These are phyloP conservation scores for Leishmania turanica DNA, from an alignment of 208 protist genomes.

Conservation along the genomic window DNA sequence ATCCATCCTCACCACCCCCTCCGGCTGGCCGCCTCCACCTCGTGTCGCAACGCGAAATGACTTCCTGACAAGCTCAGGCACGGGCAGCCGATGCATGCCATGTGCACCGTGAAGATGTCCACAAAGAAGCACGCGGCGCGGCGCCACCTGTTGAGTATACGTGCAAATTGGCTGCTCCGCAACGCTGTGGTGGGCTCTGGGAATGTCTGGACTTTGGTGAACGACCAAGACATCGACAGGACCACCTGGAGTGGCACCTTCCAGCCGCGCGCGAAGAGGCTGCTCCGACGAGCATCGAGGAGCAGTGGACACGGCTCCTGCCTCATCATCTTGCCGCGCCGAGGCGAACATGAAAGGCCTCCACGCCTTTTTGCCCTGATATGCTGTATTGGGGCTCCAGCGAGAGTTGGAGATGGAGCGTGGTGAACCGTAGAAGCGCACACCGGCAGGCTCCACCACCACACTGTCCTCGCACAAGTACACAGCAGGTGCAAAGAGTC, in stretches of 20 bases:
- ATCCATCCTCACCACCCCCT: not conserved
- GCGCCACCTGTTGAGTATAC: constrained; percentile 39
- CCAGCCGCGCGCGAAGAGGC: constrained; percentile 22
- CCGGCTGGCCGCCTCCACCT: not conserved
- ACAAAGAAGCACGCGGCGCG: constrained; percentile 44
- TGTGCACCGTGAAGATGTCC: constrained; percentile 62
- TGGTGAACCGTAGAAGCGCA: constrained; percentile 67
- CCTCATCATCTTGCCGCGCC: not conserved
- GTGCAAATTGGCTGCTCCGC: constrained; percentile 37
- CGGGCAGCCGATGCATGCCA: constrained; percentile 48
- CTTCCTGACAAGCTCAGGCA: constrained; percentile 15
- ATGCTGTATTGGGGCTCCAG: constrained; percentile 60
- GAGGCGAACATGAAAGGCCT: constrained; percentile 27
- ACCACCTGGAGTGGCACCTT: constrained; percentile 32
- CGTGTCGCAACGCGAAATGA: constrained; percentile 10
- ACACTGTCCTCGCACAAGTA: constrained; percentile 59
- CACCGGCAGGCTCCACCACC: constrained; percentile 44
- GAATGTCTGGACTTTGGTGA: constrained; percentile 47
- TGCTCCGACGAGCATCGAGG: not conserved
- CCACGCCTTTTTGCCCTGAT: constrained; percentile 39
- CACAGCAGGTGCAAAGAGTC: constrained; percentile 49
- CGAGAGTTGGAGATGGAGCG: constrained; percentile 55
- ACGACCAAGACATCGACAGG: constrained; percentile 61
- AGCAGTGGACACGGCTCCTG: not conserved
- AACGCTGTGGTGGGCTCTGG: constrained; percentile 6